phyloP scores from a whole-genome alignment of 2,329 filamentous ascomycete genomes.

The Tolypocladium nubicola region DNA sequence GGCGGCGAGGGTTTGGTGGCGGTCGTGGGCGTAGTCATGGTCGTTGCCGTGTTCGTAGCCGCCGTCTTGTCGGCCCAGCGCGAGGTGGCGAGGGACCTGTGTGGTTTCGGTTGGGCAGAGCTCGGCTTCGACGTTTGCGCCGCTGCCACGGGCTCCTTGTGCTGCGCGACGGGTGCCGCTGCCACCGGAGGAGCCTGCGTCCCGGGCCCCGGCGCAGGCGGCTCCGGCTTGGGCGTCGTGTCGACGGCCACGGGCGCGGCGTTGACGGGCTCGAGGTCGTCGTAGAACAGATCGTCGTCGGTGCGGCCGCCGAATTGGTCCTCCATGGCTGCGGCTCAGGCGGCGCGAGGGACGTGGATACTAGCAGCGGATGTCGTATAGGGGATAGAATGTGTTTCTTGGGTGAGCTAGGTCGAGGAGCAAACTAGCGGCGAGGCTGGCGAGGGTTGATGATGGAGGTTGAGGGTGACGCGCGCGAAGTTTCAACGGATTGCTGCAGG shows the following conservation, averaged over 20 bases:
- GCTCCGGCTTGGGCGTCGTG: constrained; percentile 5
- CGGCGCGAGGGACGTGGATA: not conserved
- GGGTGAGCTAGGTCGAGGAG: not conserved
- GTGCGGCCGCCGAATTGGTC: constrained; percentile 51
- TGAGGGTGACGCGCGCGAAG: not conserved
- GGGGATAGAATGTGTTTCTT: not conserved
- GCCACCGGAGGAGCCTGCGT: constrained; percentile 4
- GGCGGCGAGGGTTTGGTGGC: not conserved
- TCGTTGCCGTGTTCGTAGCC: not conserved
- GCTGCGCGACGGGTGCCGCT: not conserved
- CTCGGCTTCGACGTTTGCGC: not conserved
- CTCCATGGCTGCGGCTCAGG: constrained; percentile 31
- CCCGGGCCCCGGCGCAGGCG: constrained; percentile 8
- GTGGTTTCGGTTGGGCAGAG: not conserved
- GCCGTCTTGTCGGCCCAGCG: constrained; percentile 22
- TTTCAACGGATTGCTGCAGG: not conserved
- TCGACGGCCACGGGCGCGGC: constrained; percentile 18
- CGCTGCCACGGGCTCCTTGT: not conserved
- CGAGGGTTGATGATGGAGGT: not conserved
- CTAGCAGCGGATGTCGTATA: not conserved
- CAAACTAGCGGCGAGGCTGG: too few species aligned
- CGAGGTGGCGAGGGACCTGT: constrained; percentile 18
- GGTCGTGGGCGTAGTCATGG: not conserved
- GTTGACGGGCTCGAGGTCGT: constrained; percentile 49
- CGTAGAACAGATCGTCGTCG: constrained; percentile 52